A percentile compares a stretch with the other conserved stretches of the same genome.
These are phyloP conservation scores for Flaveria brownii DNA, from an alignment of 129 eudicot genomes.

Conservation along the genomic window DNA sequence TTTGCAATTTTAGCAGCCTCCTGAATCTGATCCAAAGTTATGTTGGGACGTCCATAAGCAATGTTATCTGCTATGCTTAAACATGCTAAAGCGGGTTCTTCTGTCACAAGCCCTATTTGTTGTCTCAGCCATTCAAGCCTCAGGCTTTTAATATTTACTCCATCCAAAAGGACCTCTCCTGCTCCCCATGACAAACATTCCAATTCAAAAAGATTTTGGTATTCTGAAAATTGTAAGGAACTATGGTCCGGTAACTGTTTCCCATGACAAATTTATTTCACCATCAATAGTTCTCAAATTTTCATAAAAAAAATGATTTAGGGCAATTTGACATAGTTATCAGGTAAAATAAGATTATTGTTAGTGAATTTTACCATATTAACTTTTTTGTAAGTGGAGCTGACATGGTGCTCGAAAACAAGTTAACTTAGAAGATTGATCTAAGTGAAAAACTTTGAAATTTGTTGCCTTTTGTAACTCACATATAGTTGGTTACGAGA, in stretches of 20 bases:
- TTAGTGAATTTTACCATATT: background rate
- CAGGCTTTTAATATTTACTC: conserved; percentile 51
- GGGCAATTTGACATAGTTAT: background rate
- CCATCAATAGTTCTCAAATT: background rate
- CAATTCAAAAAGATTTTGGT: background rate
- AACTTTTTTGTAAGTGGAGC: background rate
- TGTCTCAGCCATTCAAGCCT: conserved; percentile 55
- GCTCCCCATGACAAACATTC: conserved; percentile 18
- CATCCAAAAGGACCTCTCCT: conserved; percentile 66
- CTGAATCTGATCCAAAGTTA: conserved; percentile 48
- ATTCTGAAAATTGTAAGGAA: background rate
- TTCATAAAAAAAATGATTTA: background rate
- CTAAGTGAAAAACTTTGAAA: background rate
- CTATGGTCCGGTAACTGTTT: background rate
- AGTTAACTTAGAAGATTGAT: background rate
- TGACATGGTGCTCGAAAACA: background rate
- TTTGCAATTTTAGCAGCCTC: conserved; percentile 67
- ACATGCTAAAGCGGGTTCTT: conserved; percentile 55
- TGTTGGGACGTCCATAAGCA: conserved; percentile 51
- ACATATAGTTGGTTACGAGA: background rate
- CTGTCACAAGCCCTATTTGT: conserved; percentile 68
- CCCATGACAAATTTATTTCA: background rate
- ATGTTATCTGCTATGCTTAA: conserved; percentile 58
- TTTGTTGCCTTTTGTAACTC: background rate
- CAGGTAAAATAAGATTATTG: background rate